Conservation (phyloP, 2,329 filamentous ascomycete species). For the Colletotrichum ledebouriae region DNA sequence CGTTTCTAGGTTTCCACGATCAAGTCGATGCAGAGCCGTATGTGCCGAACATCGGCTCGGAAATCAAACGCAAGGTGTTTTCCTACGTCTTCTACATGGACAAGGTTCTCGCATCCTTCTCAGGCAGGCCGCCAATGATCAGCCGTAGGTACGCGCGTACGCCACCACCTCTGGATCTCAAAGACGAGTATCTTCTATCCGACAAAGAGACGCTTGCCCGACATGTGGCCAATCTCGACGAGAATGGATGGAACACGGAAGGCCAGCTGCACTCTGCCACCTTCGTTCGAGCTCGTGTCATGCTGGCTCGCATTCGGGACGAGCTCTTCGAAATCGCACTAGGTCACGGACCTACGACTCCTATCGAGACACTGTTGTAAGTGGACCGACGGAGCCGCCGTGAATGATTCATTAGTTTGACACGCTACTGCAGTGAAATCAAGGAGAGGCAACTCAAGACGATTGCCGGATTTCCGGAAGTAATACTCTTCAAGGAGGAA, state of each 20-base stretch:
- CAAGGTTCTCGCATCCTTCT: constrained; percentile 56
- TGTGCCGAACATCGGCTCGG: constrained; percentile 47
- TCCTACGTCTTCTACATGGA: constrained; percentile 51
- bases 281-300: constrained; percentile 45
- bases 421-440: constrained; percentile 48
- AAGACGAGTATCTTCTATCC: constrained; percentile 52
- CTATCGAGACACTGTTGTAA: constrained; percentile 54
- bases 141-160: constrained; percentile 54
- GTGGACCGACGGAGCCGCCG: not conserved
- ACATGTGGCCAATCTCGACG: constrained; percentile 49
- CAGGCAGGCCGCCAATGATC: constrained; percentile 57
- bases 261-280: constrained; percentile 51
- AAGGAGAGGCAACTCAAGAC: constrained; percentile 52
- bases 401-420: not conserved
- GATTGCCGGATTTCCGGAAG: constrained; percentile 53
- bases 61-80: constrained; percentile 49
- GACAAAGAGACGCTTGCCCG: constrained; percentile 47
- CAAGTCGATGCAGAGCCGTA: constrained; percentile 41
- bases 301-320: constrained; percentile 47
- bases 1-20: constrained; percentile 47
- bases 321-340: constrained; percentile 50
- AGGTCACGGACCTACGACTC: constrained; percentile 49
- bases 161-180: constrained; percentile 56
- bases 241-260: constrained; percentile 55
- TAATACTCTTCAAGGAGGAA: constrained; percentile 55